These are phyloP conservation scores for Sphagnum tenellum DNA, from an alignment of 225 moss, liverwort and hornwort genomes.

Conservation along the genomic window DNA sequence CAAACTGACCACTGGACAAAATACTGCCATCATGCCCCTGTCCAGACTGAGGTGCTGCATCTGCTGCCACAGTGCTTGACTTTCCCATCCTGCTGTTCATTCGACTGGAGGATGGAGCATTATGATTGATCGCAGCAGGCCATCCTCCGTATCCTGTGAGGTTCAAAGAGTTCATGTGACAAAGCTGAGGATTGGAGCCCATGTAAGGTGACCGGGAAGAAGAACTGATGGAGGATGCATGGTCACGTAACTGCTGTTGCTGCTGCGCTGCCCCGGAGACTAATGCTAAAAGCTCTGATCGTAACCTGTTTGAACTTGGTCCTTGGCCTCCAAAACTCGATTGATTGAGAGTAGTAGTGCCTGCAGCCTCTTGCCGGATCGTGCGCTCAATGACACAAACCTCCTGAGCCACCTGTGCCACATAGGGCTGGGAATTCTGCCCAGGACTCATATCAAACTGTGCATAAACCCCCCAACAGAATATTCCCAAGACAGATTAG, in stretches of 20 bases:
- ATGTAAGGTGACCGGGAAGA: conserved; percentile 38
- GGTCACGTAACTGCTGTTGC: conserved; percentile 31
- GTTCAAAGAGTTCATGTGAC: conserved; percentile 42
- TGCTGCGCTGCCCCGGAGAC: conserved; percentile 70
- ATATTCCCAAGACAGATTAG: too few relatives aligned
- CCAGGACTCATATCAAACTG: conserved; percentile 69
- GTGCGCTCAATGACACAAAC: conserved; percentile 90
- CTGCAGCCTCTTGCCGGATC: conserved; percentile 71
- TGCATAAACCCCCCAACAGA: conserved; percentile 15
- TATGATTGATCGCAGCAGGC: conserved; percentile 25
- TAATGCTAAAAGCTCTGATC: conserved; percentile 70
- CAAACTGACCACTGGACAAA: conserved; percentile 46
- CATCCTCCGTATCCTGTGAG: conserved; percentile 41
- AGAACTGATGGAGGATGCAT: conserved; percentile 24
- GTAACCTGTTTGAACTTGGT: conserved; percentile 45
- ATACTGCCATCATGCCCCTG: conserved; percentile 48
- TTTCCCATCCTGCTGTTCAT: conserved; percentile 11
- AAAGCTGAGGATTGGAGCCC: conserved; percentile 40
- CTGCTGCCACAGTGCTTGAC: conserved; percentile 23
- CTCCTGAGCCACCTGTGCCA: conserved; percentile 77
- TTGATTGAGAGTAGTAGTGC: conserved; percentile 38
- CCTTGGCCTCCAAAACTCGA: conserved; percentile 40
- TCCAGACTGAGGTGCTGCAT: conserved; percentile 28
- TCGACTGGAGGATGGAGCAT: conserved; percentile 16
- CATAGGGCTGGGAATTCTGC: conserved; percentile 67